Base-by-base conservation (phyloP, 106 monocot species). In the Alisma plantagoaquatica region DNA sequence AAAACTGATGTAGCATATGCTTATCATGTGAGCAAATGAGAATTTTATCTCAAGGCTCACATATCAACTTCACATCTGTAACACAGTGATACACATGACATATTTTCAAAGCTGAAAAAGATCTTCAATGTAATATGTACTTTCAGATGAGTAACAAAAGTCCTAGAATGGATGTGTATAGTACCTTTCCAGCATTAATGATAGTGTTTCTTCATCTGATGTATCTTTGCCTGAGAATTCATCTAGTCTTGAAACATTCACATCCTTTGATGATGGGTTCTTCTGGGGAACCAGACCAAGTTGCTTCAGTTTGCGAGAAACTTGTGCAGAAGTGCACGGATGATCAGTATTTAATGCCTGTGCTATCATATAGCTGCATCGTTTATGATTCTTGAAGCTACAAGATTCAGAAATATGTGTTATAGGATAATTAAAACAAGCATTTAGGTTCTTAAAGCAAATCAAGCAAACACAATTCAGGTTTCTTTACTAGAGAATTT, bases 331-430 rank as follows among this genome's bases (percentile, higher is more conserved):
- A 50, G 72, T 73, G 32, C 68, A 72, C 45, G 42, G 55, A 27
- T 65, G 63, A 31, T 60, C 53, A 55, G 59, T 31, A 52, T 67
- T 70, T 31, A 86, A 31, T 30, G 76, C 60, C 59, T 64, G 60
- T 54, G 85, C 85, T 60, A 86, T 86, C 80, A 86, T 73, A 23
- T 67, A 67, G 53, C 73, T 70, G 62, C 80, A 80, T 23, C 66
- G 78, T 56, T 67, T 74, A 50, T 80, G 58, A 58, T 70, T 24
- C 47, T 76, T 80, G 27, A 76, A 86, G 46, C 85, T 86, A 47
- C 28, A 68, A 67, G 2, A 3, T 0, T 22, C 11, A 5, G 14
- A 5, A 5, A 17, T 18, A 10, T 16, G 33, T 7, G 33, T 54
- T 31, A 17, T 10, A 4, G 14, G 2, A 18, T 31, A 10, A 18